Conservation (phyloP, 805 yeast genomes). For the Wickerhamiella vanderwaltii region DNA sequence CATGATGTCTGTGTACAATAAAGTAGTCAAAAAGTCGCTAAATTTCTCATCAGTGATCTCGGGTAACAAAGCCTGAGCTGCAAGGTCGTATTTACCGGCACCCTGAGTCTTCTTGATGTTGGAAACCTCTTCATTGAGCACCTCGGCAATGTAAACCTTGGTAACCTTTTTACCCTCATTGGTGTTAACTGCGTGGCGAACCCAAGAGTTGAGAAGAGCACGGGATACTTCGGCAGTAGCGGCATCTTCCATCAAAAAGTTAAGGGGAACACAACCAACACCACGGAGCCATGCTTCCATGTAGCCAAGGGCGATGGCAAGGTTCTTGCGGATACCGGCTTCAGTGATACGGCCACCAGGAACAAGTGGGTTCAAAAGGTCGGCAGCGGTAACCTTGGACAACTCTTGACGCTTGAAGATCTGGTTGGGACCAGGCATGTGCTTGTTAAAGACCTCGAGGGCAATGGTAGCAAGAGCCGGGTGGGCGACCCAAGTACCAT, state of each 20-base stretch:
- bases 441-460: constrained; percentile 55
- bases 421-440: constrained; percentile 67
- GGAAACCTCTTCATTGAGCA: constrained; percentile 44
- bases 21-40: constrained; percentile 54
- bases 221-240: constrained; percentile 72
- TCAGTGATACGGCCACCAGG: constrained; percentile 51
- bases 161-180: constrained; percentile 44
- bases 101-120: constrained; percentile 39
- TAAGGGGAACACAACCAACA: constrained; percentile 61
- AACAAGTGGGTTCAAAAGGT: constrained; percentile 48
- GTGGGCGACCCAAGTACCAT: constrained; percentile 71
- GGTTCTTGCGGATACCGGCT: constrained; percentile 50
- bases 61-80: constrained; percentile 48
- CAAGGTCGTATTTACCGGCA: constrained; percentile 40
- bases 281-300: constrained; percentile 68
- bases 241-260: constrained; percentile 67
- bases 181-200: constrained; percentile 46
- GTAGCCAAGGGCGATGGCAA: constrained; percentile 53
- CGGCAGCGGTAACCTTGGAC: constrained; percentile 42
- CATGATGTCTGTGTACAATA: constrained; percentile 47
- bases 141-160: constrained; percentile 37
- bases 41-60: constrained; percentile 51
- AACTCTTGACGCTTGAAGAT: constrained; percentile 42
- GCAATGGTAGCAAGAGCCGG: constrained; percentile 59
- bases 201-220: constrained; percentile 65